Evolutionary conservation across 2,329 filamentous ascomycete species (phyloP).

Genomic region (Aspergillus flavus): DNA sequence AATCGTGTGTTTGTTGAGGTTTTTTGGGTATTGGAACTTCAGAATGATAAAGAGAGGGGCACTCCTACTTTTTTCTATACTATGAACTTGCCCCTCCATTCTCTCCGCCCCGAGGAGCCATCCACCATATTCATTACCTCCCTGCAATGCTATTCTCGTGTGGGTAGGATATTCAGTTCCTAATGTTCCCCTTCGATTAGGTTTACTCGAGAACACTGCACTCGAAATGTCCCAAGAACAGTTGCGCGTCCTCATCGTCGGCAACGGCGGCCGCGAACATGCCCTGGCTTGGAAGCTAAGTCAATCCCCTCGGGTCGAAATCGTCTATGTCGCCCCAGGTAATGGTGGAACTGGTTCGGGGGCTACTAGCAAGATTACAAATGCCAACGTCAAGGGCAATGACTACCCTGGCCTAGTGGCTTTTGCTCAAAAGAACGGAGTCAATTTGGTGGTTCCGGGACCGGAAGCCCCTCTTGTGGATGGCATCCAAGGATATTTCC

Average conservation of each 20-base stretch:
- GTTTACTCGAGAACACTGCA: conserved; percentile 24
- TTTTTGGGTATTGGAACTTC: not conserved
- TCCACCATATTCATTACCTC: not conserved
- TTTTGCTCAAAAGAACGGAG: conserved; percentile 70
- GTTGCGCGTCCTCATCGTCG: conserved; percentile 79
- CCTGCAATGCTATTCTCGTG: not conserved
- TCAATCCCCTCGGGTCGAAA: conserved; percentile 76
- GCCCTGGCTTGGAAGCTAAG: conserved; percentile 91
- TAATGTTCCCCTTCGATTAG: conserved; percentile 7
- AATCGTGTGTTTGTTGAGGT: not conserved
- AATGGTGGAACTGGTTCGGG: conserved; percentile 80
- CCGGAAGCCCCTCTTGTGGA: conserved; percentile 93
- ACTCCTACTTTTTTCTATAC: not conserved
- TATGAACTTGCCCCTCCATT: conserved; percentile 9
- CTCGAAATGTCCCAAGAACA: conserved; percentile 45
- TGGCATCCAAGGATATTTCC: conserved; percentile 84
- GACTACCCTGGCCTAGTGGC: conserved; percentile 77
- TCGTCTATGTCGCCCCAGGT: conserved; percentile 70
- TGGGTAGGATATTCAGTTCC: not conserved
- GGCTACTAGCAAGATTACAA: conserved; percentile 64
- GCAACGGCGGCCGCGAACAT: conserved; percentile 93
- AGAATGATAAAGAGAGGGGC: conserved; percentile 13
- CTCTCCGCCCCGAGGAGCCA: not conserved
- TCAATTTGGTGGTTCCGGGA: conserved; percentile 86
- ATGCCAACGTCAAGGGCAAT: conserved; percentile 71